Evolutionary conservation across 805 yeast species (phyloP).

Genomic region (Candida nemodendra): DNA sequence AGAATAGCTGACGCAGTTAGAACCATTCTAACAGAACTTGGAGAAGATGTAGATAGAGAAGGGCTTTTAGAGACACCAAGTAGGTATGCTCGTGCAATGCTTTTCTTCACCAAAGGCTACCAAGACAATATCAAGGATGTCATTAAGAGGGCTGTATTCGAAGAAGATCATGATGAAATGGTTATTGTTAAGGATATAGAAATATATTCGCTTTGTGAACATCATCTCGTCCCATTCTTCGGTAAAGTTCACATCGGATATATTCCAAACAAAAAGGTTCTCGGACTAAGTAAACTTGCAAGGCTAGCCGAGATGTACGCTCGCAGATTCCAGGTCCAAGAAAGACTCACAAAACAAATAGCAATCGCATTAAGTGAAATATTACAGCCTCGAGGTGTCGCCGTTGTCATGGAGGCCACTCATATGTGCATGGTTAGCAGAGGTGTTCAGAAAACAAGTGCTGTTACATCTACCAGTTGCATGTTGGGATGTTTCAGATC

Average conservation of each 20-base stretch:
- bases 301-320: conserved; percentile 96
- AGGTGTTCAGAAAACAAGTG: conserved; percentile 95
- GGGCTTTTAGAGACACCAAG: conserved; percentile 94
- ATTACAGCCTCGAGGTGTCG: conserved; percentile 93
- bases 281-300: conserved; percentile 91
- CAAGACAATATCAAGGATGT: conserved; percentile 92
- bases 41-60: conserved; percentile 87
- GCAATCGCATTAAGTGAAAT: conserved; percentile 94
- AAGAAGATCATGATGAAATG: conserved; percentile 99
- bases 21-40: conserved; percentile 74
- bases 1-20: conserved; percentile 86
- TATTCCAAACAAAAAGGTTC: conserved; percentile 89
- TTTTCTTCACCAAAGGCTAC: conserved; percentile 93
- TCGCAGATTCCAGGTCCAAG: conserved; percentile 96
- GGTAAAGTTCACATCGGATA: conserved; percentile 99
- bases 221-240: conserved; percentile 94
- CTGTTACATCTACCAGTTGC: conserved; percentile 90
- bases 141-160: conserved; percentile 92
- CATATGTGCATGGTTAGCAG: conserved; percentile 99
- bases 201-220: conserved; percentile 91
- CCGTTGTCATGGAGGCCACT: conserved; percentile 95
- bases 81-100: conserved; percentile 94
- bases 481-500: conserved; percentile 96
- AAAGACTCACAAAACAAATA: conserved; percentile 92
- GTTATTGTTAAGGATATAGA: conserved; percentile 95